These are phyloP conservation scores for Coffea canephora DNA, from an alignment of 257 asterid genomes.

Conservation along the genomic window DNA sequence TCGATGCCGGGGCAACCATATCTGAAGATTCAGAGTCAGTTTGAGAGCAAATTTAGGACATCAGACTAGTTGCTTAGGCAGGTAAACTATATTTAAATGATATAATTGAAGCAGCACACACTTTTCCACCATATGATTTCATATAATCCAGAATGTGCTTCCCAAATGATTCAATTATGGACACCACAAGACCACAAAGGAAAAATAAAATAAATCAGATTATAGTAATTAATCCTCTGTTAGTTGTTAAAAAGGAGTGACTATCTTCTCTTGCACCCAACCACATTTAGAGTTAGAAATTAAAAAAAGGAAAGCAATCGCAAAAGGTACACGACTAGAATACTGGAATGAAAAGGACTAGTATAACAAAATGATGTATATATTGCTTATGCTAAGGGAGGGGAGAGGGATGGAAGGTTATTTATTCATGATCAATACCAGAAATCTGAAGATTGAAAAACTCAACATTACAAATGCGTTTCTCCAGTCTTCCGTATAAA, in stretches of 20 bases:
- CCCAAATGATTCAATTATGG: not conserved
- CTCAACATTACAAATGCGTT: not conserved
- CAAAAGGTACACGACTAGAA: not conserved
- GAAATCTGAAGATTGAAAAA: not conserved
- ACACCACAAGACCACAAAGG: not conserved
- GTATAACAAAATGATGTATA: too few species aligned
- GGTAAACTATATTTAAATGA: not conserved
- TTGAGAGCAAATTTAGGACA: not conserved
- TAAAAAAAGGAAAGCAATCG: not conserved
- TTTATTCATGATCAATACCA: not conserved
- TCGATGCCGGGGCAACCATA: constrained; percentile 84
- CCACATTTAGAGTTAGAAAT: not conserved
- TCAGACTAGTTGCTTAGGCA: not conserved
- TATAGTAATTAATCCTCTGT: not conserved
- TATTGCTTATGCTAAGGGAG: not conserved
- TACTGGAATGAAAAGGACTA: not conserved
- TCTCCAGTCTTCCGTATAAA: not conserved
- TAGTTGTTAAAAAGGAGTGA: not conserved
- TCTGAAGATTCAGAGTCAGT: constrained; percentile 30
- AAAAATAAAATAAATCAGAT: not conserved
- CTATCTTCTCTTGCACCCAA: not conserved
- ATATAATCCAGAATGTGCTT: not conserved
- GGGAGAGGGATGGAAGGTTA: not conserved
- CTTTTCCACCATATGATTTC: not conserved
- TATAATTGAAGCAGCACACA: not conserved